Evolutionary conservation across 2,329 filamentous ascomycete species (phyloP).

Genomic region (Nigrospora oryzae): DNA sequence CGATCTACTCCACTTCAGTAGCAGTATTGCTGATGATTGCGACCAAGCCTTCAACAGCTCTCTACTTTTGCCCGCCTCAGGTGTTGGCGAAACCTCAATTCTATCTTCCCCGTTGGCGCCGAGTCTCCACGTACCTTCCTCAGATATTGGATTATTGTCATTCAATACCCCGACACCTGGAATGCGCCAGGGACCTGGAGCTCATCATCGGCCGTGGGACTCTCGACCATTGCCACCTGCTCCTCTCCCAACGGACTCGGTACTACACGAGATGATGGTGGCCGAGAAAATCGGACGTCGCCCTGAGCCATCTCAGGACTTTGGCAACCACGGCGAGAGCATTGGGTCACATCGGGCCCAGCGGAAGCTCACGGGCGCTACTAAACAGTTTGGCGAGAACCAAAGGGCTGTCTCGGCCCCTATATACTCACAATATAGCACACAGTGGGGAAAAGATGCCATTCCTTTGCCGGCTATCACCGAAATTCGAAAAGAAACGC

Average conservation of each 20-base stretch:
- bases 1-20: conserved; percentile 76
- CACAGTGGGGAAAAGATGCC: conserved; percentile 23
- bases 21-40: conserved; percentile 79
- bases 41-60: conserved; percentile 83
- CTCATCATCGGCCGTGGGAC: conserved; percentile 26
- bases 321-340: conserved; percentile 7
- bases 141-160: too few species aligned
- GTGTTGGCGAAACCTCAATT: background rate
- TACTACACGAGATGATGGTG: conserved; percentile 13
- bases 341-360: conserved; percentile 10
- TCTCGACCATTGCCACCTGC: conserved; percentile 41
- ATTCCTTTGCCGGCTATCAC: conserved; percentile 39
- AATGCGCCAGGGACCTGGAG: too few species aligned
- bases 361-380: conserved; percentile 4
- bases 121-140: too few species aligned
- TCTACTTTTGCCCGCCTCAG: conserved; percentile 23
- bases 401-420: conserved; percentile 44
- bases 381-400: conserved; percentile 20
- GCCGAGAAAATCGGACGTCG: conserved; percentile 10
- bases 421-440: conserved; percentile 30
- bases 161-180: too few species aligned
- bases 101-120: background rate
- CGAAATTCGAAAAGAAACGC: conserved; percentile 22
- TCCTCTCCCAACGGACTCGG: conserved; percentile 26
- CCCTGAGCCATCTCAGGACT: conserved; percentile 1